These are phyloP conservation scores for Metroxylon sagu DNA, from an alignment of 176 grass and related monocot genomes.

Conservation along the genomic window DNA sequence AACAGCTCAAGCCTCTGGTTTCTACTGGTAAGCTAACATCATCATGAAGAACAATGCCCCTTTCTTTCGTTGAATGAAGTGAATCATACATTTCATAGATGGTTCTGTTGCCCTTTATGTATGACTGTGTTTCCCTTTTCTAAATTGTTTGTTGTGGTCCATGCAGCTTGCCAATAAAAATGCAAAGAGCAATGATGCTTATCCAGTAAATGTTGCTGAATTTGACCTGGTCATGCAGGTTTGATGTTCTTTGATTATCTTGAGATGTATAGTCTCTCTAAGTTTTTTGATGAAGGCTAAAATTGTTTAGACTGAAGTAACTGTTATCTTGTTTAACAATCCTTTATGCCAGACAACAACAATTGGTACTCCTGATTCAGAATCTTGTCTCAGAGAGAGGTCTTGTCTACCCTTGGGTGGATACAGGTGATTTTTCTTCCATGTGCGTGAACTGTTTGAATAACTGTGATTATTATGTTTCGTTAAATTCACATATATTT, in stretches of 20 bases:
- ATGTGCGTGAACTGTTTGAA: slow-evolving; percentile 2
- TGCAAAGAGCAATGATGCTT: slow-evolving; percentile 30
- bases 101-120: background rate
- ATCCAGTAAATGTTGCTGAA: slow-evolving; percentile 76
- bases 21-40: no score
- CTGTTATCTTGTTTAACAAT: no score
- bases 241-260: slow-evolving; percentile 12
- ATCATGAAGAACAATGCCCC: no score
- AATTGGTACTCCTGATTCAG: slow-evolving; percentile 69
- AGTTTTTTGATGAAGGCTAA: no score
- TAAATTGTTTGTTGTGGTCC: background rate
- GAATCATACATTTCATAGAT: background rate
- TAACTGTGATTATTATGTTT: slow-evolving; percentile 16
- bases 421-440: slow-evolving; percentile 50
- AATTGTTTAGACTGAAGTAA: no score
- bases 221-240: slow-evolving; percentile 99
- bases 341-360: slow-evolving; percentile 55
- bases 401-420: slow-evolving; percentile 91
- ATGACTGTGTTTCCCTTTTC: background rate
- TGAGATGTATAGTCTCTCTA: no score
- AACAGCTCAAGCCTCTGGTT: no score
- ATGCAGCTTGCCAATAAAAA: slow-evolving; percentile 50
- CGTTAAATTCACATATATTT: background rate
- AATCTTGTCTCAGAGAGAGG: slow-evolving; percentile 68
- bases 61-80: no score